Base-by-base conservation (phyloP, 2,329 filamentous ascomycete species). In the Botrytis squamosa region DNA sequence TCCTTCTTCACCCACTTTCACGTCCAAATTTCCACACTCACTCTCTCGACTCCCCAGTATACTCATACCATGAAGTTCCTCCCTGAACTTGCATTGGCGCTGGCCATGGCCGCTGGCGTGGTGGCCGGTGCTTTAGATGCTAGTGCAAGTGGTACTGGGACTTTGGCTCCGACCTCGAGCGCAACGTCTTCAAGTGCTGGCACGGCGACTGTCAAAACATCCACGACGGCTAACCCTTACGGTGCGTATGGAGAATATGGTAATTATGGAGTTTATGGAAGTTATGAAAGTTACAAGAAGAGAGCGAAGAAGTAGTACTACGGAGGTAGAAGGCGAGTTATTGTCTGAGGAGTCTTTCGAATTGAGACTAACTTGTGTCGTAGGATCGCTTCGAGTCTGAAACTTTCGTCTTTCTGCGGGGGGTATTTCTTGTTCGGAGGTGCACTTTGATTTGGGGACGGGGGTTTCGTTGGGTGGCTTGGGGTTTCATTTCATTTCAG, bases 261-360 rank as follows among this genome's bases (percentile, higher is more conserved):
- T 1, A 73, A 70, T 14, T 73, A 73, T 38, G 71, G 66, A 42
- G 52, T 22, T 5, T 73, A 73, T 64, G 72, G 72, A 36, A 73
- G 66, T 12, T 73, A 73, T 44, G 57, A 67, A n/a, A 38, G 44
- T 59, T 73, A 73, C 9, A 73, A 71, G 46, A 64, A 70, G 66
- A 73, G 38, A 44, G n/a, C 14, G 1, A 20, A 33, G 25, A 57
- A 69, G 49, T 69, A 57, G 49, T 57, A 29, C 18, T 6, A 33
- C 2, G 6, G 52, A 44, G 1, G 10, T 44, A 6, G 10, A 57
- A 57, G 38, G 52, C 57, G 49, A 69, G 49, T 10, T 42, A 29
- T 4, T 33, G 1, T 18, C n/a, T 33, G 18, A 18, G 3, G 16
- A 3, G 29, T 25, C 3, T 57, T 42, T 10, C 40, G 6, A 8